Evolutionary conservation across 2,329 filamentous ascomycete genomes (phyloP).

Genomic region (Pseudogymnoascus sp.): DNA sequence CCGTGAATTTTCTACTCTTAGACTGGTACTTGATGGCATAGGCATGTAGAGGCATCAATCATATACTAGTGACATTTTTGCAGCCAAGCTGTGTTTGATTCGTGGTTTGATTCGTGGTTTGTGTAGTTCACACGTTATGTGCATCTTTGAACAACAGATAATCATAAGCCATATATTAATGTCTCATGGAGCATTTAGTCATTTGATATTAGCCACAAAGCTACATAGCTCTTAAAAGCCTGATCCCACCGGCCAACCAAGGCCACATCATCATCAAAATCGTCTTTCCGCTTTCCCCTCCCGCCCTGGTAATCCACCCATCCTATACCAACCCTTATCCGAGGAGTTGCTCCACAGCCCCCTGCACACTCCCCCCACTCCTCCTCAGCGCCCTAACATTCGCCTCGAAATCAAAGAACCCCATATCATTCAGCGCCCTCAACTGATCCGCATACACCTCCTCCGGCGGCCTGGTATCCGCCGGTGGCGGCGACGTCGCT

Average conservation of each 20-base stretch:
- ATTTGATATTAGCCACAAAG: not conserved
- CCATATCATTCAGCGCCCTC: slow-evolving; percentile 95
- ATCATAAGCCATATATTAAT: not conserved
- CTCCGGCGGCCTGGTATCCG: slow-evolving; percentile 83
- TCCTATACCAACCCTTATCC: not conserved
- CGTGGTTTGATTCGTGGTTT: no score
- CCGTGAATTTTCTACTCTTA: not conserved
- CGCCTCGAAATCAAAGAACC: slow-evolving; percentile 91
- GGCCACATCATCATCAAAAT: not conserved
- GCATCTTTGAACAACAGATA: not conserved
- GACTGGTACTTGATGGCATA: not conserved
- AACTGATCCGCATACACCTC: slow-evolving; percentile 87
- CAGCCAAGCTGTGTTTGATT: not conserved
- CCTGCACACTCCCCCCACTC: slow-evolving; percentile 88
- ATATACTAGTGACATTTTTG: not conserved
- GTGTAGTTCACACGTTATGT: not conserved
- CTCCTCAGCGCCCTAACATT: slow-evolving; percentile 83
- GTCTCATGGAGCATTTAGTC: not conserved
- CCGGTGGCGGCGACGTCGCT: slow-evolving; percentile 44
- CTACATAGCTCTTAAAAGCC: not conserved
- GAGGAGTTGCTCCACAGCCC: slow-evolving; percentile 71
- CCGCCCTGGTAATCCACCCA: not conserved
- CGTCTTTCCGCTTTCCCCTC: not conserved
- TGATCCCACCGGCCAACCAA: not conserved
- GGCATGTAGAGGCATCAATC: slow-evolving; percentile 2